A percentile compares a stretch with the other conserved stretches of the same genome.
Conservation (phyloP, 805 yeast species). For the Metschnikowia chrysomelidarum region DNA sequence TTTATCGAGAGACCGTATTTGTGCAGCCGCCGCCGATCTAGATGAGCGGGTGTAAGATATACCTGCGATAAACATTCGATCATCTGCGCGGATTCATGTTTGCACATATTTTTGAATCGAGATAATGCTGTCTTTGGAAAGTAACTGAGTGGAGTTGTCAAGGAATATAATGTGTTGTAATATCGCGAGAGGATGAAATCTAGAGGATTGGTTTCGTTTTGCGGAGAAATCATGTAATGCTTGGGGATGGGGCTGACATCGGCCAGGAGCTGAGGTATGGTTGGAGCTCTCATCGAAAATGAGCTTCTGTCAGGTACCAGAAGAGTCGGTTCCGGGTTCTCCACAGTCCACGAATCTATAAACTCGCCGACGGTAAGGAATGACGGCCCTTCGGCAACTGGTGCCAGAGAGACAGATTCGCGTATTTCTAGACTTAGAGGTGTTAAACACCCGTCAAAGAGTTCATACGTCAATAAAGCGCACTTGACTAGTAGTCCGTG, state of each 20-base stretch:
- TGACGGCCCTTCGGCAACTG: neutral
- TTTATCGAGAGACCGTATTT: conserved; percentile 23
- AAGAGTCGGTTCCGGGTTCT: neutral
- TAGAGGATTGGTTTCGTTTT: conserved; percentile 25
- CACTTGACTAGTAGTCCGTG: conserved; percentile 7
- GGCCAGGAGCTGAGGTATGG: neutral
- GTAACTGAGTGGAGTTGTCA: conserved; percentile 40
- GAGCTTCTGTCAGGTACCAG: neutral
- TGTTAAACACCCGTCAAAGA: conserved; percentile 8
- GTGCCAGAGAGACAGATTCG: neutral
- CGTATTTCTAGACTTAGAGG: conserved; percentile 1
- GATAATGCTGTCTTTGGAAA: conserved; percentile 51
- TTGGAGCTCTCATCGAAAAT: conserved; percentile 23
- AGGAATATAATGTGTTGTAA: conserved; percentile 36
- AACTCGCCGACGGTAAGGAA: neutral
- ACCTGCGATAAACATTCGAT: conserved; percentile 28
- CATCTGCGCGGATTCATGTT: conserved; percentile 18
- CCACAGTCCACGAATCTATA: conserved; percentile 3
- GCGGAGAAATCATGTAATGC: conserved; percentile 16
- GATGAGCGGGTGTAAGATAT: conserved; percentile 32
- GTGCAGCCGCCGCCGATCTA: conserved; percentile 45
- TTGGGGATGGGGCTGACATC: neutral
- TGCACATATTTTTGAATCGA: conserved; percentile 45
- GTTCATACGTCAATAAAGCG: conserved; percentile 5
- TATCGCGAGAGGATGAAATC: conserved; percentile 34